Base-by-base conservation (phyloP, 2,329 filamentous ascomycete genomes). In the Fusarium bulbicola region DNA sequence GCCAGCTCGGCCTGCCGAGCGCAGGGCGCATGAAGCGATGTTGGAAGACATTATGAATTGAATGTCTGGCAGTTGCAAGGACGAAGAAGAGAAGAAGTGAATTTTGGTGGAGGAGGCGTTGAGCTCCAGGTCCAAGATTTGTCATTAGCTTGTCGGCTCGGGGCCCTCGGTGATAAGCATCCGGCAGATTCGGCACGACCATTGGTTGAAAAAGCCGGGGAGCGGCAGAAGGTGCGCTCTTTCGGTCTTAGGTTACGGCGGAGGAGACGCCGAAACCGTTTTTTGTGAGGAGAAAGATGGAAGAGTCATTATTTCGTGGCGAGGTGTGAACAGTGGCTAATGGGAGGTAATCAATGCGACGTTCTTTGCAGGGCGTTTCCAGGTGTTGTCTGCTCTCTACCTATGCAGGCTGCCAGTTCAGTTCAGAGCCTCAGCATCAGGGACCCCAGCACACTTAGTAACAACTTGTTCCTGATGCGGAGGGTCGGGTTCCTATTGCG, bases 1-100 rank as follows among this genome's bases (percentile, higher is more conserved):
- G 79, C 84, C 83, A 59, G 89, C 85, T 79, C 88, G 87, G 73
- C 93, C 90, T 76, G 92, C 92, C 87, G 95, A 93, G 86, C 93
- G 92, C 83, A 94, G 86, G 78, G 91, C 89, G 79, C 88, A 87
- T 68, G 92, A 91, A 83, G 92, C 88, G 81, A 91, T 83, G 79
- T 85, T 90, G 80, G 86, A 90, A 76, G 90, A 87, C 92, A 93
- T 93, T 77, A 57, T 76, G 70, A 39, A 30, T 76, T 50, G 57
- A 62, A 66, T 63, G 72, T 68, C 64, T 76, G 68, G 68, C 64
- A 59, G 74, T 70, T 76, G 66, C 76, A 76, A 70, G 62, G 46
- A 75, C 66, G 66, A 76, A 71, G 68, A 76, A 68, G 59, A 68
- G 60, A 59, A 59, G 59, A 76, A 64, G 67, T 59, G 68, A 73